Base-by-base conservation (phyloP, 345 rosid genomes). In the Melastoma malabathricum region DNA sequence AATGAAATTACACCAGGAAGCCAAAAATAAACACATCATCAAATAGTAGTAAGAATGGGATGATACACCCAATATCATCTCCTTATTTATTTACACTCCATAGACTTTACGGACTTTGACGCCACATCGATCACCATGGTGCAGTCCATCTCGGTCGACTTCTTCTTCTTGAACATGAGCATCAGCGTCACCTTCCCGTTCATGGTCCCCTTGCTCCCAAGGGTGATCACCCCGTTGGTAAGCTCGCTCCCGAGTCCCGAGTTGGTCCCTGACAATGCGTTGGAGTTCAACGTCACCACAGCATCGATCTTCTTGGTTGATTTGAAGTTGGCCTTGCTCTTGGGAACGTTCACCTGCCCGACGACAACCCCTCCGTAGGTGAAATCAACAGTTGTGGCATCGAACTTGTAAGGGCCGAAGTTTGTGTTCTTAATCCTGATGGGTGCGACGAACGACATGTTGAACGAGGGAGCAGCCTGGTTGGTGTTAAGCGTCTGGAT, bases 371-470 rank as follows among this genome's bases (percentile, higher is more conserved):
- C 44, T 0, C 0, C 46, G 17, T 58, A 64, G 34, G 7, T 18
- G 54, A 64, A 52, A 15, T 0, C 6, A 0, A 58, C 50, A 0
- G 0, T 58, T 0, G 58, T 23, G 1, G 52, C 57, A 0, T 34
- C 68, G 17, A 44, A 64, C 55, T 61, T 61, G 59, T 46, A 61
- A n/a, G 59, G 59, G 34, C 65, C 65, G 45, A 55, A 61, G 54
- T 64, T 64, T 34, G 59, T 29, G 59, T 64, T 64, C 68, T 58
- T 64, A 55, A 64, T 27, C 50, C 50, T 48, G 44, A 64, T 52
- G 10, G 61, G 59, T 0, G 63, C 55, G n/a, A 10, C 2, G 31
- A 64, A 47, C 22, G 3, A 10, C 49, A 47, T 14, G 50, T 0
- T 6, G 18, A 64, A 64, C 0, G 63, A 64, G n/a, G 68, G 59